phyloP scores from a whole-genome alignment of 2,329 filamentous ascomycete genomes.

The Daldinia sp. region DNA sequence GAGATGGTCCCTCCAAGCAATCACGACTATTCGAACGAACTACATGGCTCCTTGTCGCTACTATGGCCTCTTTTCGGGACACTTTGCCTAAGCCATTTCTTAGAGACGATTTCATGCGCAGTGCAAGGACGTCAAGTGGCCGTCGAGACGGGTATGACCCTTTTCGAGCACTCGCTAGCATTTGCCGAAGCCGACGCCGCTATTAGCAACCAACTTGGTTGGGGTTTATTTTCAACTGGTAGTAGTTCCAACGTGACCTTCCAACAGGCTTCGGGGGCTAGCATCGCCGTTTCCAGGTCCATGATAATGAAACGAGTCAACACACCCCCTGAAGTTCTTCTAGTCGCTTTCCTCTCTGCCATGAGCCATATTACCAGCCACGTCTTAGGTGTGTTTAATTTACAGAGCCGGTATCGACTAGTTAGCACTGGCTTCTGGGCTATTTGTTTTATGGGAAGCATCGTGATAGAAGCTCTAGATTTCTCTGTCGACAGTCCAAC shows the following conservation, averaged over 20 bases:
- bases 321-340: conserved; percentile 86
- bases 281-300: conserved; percentile 67
- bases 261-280: conserved; percentile 55
- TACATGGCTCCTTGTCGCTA: conserved; percentile 81
- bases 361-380: conserved; percentile 92
- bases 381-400: conserved; percentile 80
- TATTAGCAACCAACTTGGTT: conserved; percentile 81
- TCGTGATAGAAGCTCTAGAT: conserved; percentile 78
- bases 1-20: conserved; percentile 74
- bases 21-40: conserved; percentile 63
- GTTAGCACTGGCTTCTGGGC: conserved; percentile 92
- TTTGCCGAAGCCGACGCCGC: conserved; percentile 96
- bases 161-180: conserved; percentile 95
- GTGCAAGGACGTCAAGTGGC: conserved; percentile 84
- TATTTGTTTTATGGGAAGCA: conserved; percentile 86
- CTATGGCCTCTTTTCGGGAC: conserved; percentile 81
- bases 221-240: conserved; percentile 71
- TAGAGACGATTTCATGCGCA: conserved; percentile 89
- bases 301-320: conserved; percentile 85
- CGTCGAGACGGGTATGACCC: conserved; percentile 93
- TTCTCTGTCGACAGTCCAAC: conserved; percentile 71
- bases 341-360: conserved; percentile 88
- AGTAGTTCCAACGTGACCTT: conserved; percentile 58
- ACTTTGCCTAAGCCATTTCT: conserved; percentile 81
- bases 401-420: conserved; percentile 84